Evolutionary conservation across 129 eudicot genomes (phyloP).

Genomic region (Flaveria linearis): DNA sequence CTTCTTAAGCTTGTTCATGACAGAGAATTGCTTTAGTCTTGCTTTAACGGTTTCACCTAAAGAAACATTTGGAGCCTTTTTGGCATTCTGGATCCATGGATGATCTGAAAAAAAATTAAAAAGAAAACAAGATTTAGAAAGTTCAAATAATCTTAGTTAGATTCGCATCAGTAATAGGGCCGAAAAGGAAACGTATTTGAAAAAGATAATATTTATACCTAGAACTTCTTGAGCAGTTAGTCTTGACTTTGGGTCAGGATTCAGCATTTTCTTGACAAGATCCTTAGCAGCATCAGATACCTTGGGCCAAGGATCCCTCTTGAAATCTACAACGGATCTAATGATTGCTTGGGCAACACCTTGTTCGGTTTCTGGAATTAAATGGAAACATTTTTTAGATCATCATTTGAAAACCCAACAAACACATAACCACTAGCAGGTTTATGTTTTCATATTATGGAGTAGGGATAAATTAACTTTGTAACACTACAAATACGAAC

Average conservation of each 20-base stretch:
- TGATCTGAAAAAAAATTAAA: conserved; percentile 55
- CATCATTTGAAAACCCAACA: conserved; percentile 1
- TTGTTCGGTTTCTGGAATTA: conserved; percentile 70
- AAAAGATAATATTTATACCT: conserved; percentile 35
- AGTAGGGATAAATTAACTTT: background rate
- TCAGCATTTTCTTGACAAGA: conserved; percentile 78
- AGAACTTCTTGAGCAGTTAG: conserved; percentile 83
- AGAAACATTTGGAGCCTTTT: conserved; percentile 92
- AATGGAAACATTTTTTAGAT: background rate
- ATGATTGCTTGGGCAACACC: conserved; percentile 90
- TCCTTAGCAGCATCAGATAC: conserved; percentile 82
- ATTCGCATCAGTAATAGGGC: background rate
- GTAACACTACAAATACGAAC: background rate
- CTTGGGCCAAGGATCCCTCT: conserved; percentile 87
- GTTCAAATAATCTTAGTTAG: background rate
- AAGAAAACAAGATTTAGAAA: conserved; percentile 4
- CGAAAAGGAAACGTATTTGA: background rate
- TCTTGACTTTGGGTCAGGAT: conserved; percentile 70
- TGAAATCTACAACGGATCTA: conserved; percentile 70
- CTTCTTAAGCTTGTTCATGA: conserved; percentile 97
- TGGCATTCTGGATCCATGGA: conserved; percentile 92
- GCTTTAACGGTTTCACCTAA: conserved; percentile 92
- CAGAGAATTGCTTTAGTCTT: conserved; percentile 87
- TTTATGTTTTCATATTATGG: background rate
- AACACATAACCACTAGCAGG: background rate